Base-by-base conservation (phyloP, 805 yeast genomes). In the Komagataella populi region DNA sequence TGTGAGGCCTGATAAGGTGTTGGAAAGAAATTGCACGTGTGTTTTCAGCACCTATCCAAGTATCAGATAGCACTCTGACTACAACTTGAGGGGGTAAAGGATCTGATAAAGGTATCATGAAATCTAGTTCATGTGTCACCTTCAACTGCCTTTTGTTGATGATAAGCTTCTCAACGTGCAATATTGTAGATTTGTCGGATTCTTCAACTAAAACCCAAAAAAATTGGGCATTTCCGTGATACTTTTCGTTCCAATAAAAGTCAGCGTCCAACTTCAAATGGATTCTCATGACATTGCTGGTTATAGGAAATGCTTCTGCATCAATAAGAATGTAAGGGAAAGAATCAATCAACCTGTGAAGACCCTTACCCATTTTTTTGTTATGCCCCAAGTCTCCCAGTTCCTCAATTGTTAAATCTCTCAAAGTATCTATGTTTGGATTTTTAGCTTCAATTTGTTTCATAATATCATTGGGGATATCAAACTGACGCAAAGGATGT, bases 181-280 rank as follows among this genome's bases (percentile, higher is more conserved):
- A 65, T 39, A 93, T 79, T 53, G 76, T 75, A 0, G 86, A 77
- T 50, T 78, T 76, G 51, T 84, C 87, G 3, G 91, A 80, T 56
- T 87, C 95, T 63, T 90, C 98, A 5, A 91, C 95, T 55, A 91
- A 75, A 3, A 93, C 74, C 99, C 99, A 93, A 60, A 89, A 93
- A 57, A 83, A 76, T 63, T 89, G 95, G 1, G 86, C 84, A 55
- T 75, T 78, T 0, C 96, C 96, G 65, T 93, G 98, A 51, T 77
- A 69, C 52, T 74, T 77, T 46, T 73, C 78, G 65, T 88, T 96
- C 98, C 98, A 93, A 6, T 70, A 68, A 64, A 93, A 95, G 58
- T 86, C 89, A 0, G 96, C 81, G 39, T 74, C 80, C 22, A 93
- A 65, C 6, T 67, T 64, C 1, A 86, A 76, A 60, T 85, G 89